Evolutionary conservation across 768 basidiomycete genomes (phyloP), one percentile per base, ranked within the genome.

Genomic region (Hydnomerulius pinastri): DNA sequence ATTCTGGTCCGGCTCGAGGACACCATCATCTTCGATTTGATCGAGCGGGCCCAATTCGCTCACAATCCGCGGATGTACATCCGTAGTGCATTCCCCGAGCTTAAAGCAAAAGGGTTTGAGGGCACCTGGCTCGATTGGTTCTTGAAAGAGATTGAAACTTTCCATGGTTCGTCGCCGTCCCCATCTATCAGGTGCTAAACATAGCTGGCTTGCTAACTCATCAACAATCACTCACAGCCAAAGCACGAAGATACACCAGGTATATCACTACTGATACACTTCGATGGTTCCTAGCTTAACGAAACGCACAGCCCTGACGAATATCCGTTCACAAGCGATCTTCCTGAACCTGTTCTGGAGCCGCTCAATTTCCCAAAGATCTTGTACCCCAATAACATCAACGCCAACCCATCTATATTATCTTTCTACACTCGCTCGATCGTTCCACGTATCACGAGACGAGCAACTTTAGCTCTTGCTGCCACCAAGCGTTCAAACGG

Each of bases 81-180:
- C 45, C 78, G 78, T 13, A 89, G 85, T 20, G 85, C 80, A 2
- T 91, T 98, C 71, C 69, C 83, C 29, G 90, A 95, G 69, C 77
- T 97, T 35, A 77, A 76, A 33, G 78, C 84, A 33, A 68, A 83
- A 27, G 86, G 85, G 0, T 95, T 93, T 68, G 62, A 80, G 4
- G 92, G 92, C 3, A 92, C 86, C 54, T 98, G 94, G 95, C 77
- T 99, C 3, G 90, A 98, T 52, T 99, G 97, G 97, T 95, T 99
- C 72, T 73, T 99, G 71, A 86, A 87, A 60, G 96, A 98, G 72
- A 98, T 78, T 0, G 97, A 99, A 74, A 78, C 80, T 1, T 97
- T 97, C 73, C 97, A 98, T 71, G 93, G 97, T 92, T 53, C 55
- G 89, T 73, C 17, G 25, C 27, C 24, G n/a, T 37, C 20, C n/a